Conservation (phyloP, 2,329 filamentous ascomycete species). For the Nemania sp. region DNA sequence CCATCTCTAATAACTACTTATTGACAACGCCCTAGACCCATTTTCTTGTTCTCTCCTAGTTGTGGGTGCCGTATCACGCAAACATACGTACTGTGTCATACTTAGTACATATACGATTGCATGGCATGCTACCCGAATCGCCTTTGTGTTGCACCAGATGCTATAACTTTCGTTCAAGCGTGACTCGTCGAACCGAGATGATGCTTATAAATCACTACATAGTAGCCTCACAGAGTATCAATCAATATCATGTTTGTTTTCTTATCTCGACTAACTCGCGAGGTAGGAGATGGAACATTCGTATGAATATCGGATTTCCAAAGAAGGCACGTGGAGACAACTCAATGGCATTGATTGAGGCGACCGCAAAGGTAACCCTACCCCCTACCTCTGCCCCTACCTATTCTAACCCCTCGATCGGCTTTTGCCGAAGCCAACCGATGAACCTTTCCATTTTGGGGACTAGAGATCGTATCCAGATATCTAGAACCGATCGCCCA, state of each 20-base stretch:
- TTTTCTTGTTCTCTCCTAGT: neutral
- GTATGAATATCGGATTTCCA: neutral
- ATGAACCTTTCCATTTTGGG: neutral
- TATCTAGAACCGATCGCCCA: neutral
- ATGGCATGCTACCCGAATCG: neutral
- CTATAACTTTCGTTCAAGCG: neutral
- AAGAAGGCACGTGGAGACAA: neutral
- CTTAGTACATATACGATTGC: neutral
- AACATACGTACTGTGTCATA: neutral
- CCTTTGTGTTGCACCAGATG: neutral
- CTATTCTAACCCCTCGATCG: neutral
- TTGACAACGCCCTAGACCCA: neutral
- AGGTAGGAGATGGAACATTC: neutral
- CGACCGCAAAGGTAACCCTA: neutral
- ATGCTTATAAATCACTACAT: slow-evolving; percentile 14
- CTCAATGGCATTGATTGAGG: neutral
- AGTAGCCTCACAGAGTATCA: neutral
- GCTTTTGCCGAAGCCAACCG: neutral
- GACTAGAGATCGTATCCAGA: too few species aligned
- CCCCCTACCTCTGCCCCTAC: neutral
- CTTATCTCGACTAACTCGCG: neutral
- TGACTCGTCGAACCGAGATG: slow-evolving; percentile 23
- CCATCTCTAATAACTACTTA: too few species aligned
- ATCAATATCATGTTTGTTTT: neutral
- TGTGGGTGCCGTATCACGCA: neutral